Evolutionary conservation across 441 rosid genomes (phyloP).

Genomic region (Theobroma grandiflorum): DNA sequence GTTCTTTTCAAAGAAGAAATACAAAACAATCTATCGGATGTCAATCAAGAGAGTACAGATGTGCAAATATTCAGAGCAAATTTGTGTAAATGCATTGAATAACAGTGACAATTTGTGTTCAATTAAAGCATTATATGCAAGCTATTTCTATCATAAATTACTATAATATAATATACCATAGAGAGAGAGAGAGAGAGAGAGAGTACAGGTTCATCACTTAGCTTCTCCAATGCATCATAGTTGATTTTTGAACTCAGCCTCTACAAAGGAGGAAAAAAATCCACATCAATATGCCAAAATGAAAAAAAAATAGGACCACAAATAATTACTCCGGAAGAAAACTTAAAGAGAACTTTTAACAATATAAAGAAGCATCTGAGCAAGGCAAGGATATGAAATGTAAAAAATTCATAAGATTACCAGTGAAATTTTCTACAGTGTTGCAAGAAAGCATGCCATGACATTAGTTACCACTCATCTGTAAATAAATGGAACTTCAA

Average conservation of each 20-base stretch:
- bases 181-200: not conserved
- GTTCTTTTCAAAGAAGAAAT: not conserved
- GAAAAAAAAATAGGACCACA: not conserved
- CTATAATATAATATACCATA: not conserved
- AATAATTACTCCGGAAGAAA: not conserved
- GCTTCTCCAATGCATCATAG: constrained; percentile 41
- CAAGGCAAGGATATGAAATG: not conserved
- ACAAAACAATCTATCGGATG: not conserved
- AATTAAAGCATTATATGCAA: not conserved
- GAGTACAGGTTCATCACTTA: constrained; percentile 34
- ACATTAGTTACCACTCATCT: not conserved
- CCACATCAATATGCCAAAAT: constrained; percentile 11
- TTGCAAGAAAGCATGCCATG: not conserved
- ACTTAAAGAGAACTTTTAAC: not conserved
- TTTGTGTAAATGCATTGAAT: not conserved
- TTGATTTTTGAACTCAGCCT: constrained; percentile 38
- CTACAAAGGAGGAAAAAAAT: constrained; percentile 28
- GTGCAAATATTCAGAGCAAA: not conserved
- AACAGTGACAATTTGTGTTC: not conserved
- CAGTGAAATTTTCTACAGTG: not conserved
- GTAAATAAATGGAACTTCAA: not conserved
- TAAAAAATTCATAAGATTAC: not conserved
- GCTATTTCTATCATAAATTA: not conserved
- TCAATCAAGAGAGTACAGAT: not conserved
- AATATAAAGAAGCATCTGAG: not conserved